Evolutionary conservation across 169 alveolate species (phyloP).

Genomic region (Amoebophrya sp.): DNA sequence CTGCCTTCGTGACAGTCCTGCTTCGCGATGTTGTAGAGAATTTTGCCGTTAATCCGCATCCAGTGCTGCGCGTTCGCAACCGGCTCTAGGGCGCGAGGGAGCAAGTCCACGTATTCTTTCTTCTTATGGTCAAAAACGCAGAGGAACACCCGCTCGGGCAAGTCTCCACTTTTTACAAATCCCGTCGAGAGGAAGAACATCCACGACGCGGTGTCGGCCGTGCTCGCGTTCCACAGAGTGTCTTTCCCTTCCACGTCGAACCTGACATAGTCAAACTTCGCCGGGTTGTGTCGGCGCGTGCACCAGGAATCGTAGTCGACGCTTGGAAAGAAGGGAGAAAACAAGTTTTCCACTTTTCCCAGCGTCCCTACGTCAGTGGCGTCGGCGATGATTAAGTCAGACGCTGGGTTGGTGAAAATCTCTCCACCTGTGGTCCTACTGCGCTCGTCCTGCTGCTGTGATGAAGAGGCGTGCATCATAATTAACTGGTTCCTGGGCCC

Average conservation of each 20-base stretch:
- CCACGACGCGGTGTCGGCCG: background rate
- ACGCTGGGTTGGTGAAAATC: too few relatives aligned
- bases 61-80: background rate
- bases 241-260: background rate
- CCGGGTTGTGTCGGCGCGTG: background rate
- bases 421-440: too few relatives aligned
- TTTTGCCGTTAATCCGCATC: background rate
- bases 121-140: background rate
- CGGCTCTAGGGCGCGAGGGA: background rate
- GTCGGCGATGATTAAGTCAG: too few relatives aligned
- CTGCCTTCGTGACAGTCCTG: background rate
- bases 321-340: background rate
- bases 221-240: background rate
- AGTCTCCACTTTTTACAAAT: background rate
- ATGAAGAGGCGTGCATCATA: too few relatives aligned
- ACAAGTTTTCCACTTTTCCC: background rate
- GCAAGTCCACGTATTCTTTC: background rate
- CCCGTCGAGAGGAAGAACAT: background rate
- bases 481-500: too few relatives aligned
- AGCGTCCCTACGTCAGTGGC: background rate
- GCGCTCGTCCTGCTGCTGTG: too few relatives aligned
- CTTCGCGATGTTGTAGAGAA: background rate
- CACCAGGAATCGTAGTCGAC: background rate
- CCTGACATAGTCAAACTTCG: background rate
- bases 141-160: background rate